Evolutionary conservation across 805 yeast species (phyloP).

Genomic region (Candida gorgasii): DNA sequence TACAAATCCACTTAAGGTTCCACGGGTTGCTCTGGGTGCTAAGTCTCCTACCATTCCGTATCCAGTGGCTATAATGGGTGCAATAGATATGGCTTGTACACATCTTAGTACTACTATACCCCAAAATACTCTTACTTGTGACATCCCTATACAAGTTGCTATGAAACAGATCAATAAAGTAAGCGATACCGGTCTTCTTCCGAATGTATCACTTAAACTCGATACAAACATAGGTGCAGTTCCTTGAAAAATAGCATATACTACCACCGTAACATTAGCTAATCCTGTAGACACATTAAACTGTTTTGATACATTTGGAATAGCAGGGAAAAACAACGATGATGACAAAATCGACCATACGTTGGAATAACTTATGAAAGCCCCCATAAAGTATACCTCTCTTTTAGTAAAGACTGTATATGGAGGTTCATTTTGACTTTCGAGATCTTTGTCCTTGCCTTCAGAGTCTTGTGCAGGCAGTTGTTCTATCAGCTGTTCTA

Average conservation of each 20-base stretch:
- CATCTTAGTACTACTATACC: slow-evolving; percentile 62
- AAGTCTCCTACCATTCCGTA: slow-evolving; percentile 73
- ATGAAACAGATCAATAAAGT: slow-evolving; percentile 53
- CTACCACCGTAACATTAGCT: slow-evolving; percentile 71
- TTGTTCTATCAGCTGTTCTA: too few species aligned
- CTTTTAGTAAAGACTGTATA: slow-evolving; percentile 39
- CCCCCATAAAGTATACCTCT: slow-evolving; percentile 43
- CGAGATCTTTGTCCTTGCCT: background rate
- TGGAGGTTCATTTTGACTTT: background rate
- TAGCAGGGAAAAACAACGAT: slow-evolving; percentile 77
- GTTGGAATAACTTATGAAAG: slow-evolving; percentile 46
- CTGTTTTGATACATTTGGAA: slow-evolving; percentile 52
- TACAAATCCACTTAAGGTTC: slow-evolving; percentile 61
- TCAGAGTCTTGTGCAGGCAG: too few species aligned
- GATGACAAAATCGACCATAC: slow-evolving; percentile 67
- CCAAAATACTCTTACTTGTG: slow-evolving; percentile 54
- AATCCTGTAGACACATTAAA: slow-evolving; percentile 56
- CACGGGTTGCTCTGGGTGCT: slow-evolving; percentile 63
- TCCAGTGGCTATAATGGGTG: slow-evolving; percentile 68
- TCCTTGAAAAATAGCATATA: slow-evolving; percentile 73
- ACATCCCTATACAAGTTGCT: slow-evolving; percentile 63
- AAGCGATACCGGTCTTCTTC: slow-evolving; percentile 67
- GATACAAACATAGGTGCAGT: slow-evolving; percentile 68
- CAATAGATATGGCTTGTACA: slow-evolving; percentile 68
- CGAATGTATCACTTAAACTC: slow-evolving; percentile 62